A percentile compares a stretch with the other conserved stretches of the same genome.
Evolutionary conservation across 192 early-diverging fungal species (phyloP).

Genomic region (Podila horticola): DNA sequence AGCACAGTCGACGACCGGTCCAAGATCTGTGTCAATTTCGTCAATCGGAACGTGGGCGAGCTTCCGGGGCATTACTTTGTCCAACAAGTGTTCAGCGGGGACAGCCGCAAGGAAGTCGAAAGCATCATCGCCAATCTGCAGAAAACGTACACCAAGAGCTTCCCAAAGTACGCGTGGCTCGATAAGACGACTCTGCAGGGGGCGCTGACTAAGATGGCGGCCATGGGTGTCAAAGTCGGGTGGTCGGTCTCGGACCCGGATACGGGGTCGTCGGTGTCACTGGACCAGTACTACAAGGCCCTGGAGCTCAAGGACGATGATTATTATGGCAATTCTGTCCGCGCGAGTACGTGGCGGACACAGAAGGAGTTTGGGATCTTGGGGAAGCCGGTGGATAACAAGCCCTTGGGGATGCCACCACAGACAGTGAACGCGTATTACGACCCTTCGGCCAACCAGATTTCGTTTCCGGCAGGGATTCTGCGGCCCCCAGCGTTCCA

Average conservation of each 20-base stretch:
- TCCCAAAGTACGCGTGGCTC: constrained; percentile 64
- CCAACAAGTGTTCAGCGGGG: constrained; percentile 25
- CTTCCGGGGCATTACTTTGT: constrained; percentile 54
- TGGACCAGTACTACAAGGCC: constrained; percentile 61
- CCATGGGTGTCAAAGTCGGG: constrained; percentile 68
- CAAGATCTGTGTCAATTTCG: constrained; percentile 40
- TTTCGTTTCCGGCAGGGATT: constrained; percentile 64
- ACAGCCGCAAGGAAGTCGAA: constrained; percentile 52
- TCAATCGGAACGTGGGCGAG: constrained; percentile 42
- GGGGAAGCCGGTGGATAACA: constrained; percentile 51
- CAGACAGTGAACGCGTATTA: constrained; percentile 68
- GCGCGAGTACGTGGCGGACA: constrained; percentile 45
- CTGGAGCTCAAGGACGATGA: constrained; percentile 48
- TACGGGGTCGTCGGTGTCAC: constrained; percentile 40
- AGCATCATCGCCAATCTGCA: constrained; percentile 58
- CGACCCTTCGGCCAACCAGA: constrained; percentile 56
- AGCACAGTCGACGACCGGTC: constrained; percentile 51
- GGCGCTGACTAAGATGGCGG: constrained; percentile 66
- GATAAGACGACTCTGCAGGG: constrained; percentile 60
- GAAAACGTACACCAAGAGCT: constrained; percentile 39
- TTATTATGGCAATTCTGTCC: constrained; percentile 69
- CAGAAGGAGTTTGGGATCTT: constrained; percentile 29
- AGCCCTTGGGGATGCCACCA: constrained; percentile 58
- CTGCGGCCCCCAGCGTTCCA: constrained; percentile 72
- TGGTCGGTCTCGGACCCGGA: constrained; percentile 67